Conservation (phyloP, 371 early-diverging fungal genomes). For the Mortierella sp. region DNA sequence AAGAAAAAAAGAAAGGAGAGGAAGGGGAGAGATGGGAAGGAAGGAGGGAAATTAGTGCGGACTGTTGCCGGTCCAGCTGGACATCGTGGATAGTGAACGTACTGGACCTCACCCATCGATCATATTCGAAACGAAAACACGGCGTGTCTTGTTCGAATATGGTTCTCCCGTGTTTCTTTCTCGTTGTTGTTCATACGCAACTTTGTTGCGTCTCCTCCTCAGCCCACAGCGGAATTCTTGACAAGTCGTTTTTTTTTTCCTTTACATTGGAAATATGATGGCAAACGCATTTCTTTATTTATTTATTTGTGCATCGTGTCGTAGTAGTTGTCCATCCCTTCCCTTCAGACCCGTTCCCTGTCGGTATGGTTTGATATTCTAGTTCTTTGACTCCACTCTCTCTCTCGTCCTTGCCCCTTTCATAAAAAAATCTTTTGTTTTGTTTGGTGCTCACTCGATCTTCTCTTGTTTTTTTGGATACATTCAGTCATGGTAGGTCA, state of each 20-base stretch:
- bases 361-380: slow-evolving; percentile 30
- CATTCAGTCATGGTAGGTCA: no score
- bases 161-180: not conserved
- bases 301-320: not conserved
- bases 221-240: not conserved
- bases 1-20: no score
- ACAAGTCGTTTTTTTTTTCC: not conserved
- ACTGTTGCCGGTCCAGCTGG: no score
- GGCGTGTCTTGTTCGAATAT: not conserved
- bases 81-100: no score
- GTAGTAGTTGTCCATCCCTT: not conserved
- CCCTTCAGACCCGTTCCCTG: not conserved
- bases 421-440: no score
- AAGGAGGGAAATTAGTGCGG: no score
- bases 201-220: not conserved
- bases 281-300: not conserved
- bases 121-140: no score
- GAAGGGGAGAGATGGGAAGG: no score
- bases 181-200: no score
- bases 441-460: not conserved
- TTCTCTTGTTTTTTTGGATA: no score
- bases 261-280: no score
- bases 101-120: no score
- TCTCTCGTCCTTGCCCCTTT: slow-evolving; percentile 6
- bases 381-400: slow-evolving; percentile 2